Evolutionary conservation across 1,284 basidiomycete genomes (phyloP).

Genomic region (Ustilago tritici): DNA sequence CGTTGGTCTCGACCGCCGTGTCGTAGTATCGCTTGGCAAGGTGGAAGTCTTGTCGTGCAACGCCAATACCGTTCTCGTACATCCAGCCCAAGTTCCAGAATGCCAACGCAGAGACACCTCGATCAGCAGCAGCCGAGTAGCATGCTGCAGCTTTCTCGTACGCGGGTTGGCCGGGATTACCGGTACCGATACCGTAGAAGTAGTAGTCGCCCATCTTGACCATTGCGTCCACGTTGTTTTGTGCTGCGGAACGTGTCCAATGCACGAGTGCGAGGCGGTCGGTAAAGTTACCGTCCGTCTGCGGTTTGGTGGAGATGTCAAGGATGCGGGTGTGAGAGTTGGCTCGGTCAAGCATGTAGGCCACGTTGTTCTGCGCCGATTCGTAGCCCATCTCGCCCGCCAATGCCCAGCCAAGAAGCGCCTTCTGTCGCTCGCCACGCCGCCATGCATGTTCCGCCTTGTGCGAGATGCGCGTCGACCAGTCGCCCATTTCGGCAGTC

Average conservation of each 20-base stretch:
- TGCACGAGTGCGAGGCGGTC: conserved; percentile 86
- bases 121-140: conserved; percentile 90
- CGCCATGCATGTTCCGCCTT: conserved; percentile 65
- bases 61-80: conserved; percentile 95
- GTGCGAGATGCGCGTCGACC: conserved; percentile 62
- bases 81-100: conserved; percentile 99
- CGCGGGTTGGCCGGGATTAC: conserved; percentile 74
- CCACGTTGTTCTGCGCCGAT: conserved; percentile 94
- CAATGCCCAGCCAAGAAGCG: conserved; percentile 78
- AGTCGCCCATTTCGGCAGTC: conserved; percentile 62
- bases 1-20: conserved; percentile 84
- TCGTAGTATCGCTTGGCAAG: conserved; percentile 97
- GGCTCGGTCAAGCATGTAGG: conserved; percentile 85
- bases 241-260: conserved; percentile 93
- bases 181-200: conserved; percentile 74
- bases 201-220: conserved; percentile 93
- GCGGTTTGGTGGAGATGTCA: conserved; percentile 7
- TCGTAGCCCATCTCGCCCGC: conserved; percentile 89
- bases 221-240: conserved; percentile 92
- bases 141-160: conserved; percentile 89
- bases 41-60: conserved; percentile 84
- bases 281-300: conserved; percentile 64
- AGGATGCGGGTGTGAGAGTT: conserved; percentile 34
- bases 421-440: conserved; percentile 53
- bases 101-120: conserved; percentile 88